Conservation (phyloP, 345 rosid genomes). For the Noccaea caerulescens region DNA sequence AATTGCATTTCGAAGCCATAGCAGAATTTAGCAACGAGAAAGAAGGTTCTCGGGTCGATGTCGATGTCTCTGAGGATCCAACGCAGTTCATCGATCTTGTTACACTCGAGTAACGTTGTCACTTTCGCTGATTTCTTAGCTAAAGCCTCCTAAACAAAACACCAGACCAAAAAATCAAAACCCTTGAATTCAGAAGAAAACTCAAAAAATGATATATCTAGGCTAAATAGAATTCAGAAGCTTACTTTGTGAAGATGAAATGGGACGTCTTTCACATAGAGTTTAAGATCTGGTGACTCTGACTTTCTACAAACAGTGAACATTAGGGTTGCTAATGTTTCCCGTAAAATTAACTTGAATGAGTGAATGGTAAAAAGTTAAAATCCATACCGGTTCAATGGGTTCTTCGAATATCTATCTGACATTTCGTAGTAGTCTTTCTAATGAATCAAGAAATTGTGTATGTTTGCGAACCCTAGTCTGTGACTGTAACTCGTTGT, state of each 20-base stretch:
- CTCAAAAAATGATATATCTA: neutral
- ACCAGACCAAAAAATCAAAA: slow-evolving; percentile 2
- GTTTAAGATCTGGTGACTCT: slow-evolving; percentile 48
- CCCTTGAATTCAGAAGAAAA: slow-evolving; percentile 23
- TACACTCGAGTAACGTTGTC: slow-evolving; percentile 48
- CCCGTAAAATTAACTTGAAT: neutral
- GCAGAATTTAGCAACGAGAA: slow-evolving; percentile 75
- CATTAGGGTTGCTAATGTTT: neutral
- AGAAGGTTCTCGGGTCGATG: slow-evolving; percentile 55
- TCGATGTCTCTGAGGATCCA: slow-evolving; percentile 56
- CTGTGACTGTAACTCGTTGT: neutral
- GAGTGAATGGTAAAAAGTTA: slow-evolving; percentile 4
- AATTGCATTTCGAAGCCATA: slow-evolving; percentile 56
- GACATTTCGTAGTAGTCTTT: slow-evolving; percentile 33
- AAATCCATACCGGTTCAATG: slow-evolving; percentile 18
- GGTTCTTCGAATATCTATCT: neutral
- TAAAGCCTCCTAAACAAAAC: slow-evolving; percentile 54
- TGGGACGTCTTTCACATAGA: slow-evolving; percentile 48
- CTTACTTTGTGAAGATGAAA: slow-evolving; percentile 58
- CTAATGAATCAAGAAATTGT: neutral
- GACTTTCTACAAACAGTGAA: slow-evolving; percentile 47
- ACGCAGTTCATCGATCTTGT: slow-evolving; percentile 43
- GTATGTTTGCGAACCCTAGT: neutral
- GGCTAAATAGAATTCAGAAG: neutral
- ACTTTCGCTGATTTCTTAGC: slow-evolving; percentile 70